Conservation (phyloP, 208 protist species). For the Leishmania tropica region DNA sequence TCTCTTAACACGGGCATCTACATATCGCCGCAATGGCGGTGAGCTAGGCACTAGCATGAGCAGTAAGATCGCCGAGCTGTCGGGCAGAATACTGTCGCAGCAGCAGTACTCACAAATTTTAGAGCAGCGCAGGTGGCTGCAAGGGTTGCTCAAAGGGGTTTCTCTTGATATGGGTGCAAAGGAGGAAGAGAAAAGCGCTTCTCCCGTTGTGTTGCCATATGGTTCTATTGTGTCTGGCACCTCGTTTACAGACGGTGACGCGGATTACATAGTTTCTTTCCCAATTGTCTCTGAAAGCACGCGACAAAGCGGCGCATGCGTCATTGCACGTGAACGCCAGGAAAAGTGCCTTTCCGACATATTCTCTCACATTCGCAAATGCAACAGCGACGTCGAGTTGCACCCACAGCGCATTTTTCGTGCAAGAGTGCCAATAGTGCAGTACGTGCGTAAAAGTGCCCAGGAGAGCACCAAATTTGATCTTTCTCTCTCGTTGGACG, state of each 20-base stretch:
- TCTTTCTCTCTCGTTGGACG: constrained; percentile 76
- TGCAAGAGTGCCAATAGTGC: constrained; percentile 73
- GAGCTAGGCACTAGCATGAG: neutral
- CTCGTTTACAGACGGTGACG: constrained; percentile 70
- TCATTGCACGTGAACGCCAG: constrained; percentile 44
- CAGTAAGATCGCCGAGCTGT: neutral
- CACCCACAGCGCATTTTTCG: constrained; percentile 78
- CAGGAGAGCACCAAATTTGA: constrained; percentile 53
- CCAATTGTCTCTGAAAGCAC: neutral
- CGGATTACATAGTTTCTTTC: constrained; percentile 77
- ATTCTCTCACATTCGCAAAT: constrained; percentile 41
- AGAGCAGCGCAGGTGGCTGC: constrained; percentile 32
- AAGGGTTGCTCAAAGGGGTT: constrained; percentile 30
- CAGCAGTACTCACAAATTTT: constrained; percentile 23
- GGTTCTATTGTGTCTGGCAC: constrained; percentile 77
- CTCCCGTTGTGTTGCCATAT: constrained; percentile 66
- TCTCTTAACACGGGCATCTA: neutral
- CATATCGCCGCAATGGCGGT: neutral
- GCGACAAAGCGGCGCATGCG: no score
- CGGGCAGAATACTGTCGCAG: constrained; percentile 21
- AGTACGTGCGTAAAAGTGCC: constrained; percentile 25
- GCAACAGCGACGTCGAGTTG: constrained; percentile 9
- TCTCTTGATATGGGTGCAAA: constrained; percentile 7
- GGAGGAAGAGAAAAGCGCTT: neutral
- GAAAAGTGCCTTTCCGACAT: constrained; percentile 52